Evolutionary conservation across 495 filamentous ascomycete species (phyloP).

Genomic region (Lasiosphaeriaceae sp.): DNA sequence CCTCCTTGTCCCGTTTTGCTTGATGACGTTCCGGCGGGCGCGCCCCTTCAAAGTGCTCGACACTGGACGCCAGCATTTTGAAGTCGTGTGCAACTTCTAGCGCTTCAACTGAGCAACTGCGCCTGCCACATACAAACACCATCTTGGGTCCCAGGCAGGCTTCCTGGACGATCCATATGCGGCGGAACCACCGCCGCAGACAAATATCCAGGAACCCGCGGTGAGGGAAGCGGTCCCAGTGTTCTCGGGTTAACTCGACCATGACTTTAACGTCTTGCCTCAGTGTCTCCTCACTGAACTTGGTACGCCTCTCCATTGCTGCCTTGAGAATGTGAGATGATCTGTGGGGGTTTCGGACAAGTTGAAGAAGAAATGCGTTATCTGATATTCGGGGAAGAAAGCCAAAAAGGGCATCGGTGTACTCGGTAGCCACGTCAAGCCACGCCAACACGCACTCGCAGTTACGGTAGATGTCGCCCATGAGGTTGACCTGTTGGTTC

Average conservation of each 20-base stretch:
- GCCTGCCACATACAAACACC: background rate
- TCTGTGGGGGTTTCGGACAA: no score
- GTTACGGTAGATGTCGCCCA: constrained; percentile 22
- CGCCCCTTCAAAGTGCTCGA: no score
- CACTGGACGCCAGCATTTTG: no score
- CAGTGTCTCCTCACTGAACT: background rate
- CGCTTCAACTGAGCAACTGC: no score
- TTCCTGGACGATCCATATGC: constrained; percentile 9
- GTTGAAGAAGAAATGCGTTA: no score
- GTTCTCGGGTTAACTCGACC: background rate
- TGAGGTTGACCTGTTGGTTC: constrained; percentile 20
- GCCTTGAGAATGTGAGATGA: no score
- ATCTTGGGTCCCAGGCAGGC: constrained; percentile 1
- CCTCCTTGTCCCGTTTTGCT: no score
- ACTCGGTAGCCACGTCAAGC: constrained; percentile 13
- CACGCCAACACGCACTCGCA: constrained; percentile 15
- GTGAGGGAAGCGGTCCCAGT: constrained; percentile 1
- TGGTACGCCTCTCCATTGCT: no score
- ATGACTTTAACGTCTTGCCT: background rate
- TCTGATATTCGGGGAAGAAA: background rate
- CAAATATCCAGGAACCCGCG: background rate
- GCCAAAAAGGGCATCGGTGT: constrained; percentile 1
- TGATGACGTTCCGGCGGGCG: no score
- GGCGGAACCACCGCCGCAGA: constrained; percentile 8
- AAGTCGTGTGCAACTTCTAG: no score